phyloP scores from a whole-genome alignment of 176 grass and related monocot genomes.

The Alopecurus myosuroides region DNA sequence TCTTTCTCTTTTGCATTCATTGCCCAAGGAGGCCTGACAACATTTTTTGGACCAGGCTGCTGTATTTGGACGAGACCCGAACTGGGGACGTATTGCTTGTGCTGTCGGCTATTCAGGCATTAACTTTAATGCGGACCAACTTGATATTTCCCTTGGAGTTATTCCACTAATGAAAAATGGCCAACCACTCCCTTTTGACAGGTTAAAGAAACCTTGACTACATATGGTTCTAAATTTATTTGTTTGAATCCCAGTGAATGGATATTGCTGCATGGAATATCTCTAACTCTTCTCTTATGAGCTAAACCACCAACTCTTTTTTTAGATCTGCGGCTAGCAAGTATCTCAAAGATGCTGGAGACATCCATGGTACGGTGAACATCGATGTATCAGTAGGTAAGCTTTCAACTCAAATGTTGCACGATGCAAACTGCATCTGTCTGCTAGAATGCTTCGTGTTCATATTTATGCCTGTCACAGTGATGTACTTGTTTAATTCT shows the following conservation, averaged over 20 bases:
- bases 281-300: not conserved
- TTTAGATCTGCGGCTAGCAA: slow-evolving; percentile 64
- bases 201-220: slow-evolving; percentile 46
- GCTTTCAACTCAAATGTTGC: slow-evolving; percentile 14
- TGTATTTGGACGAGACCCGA: slow-evolving; percentile 93
- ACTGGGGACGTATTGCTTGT: slow-evolving; percentile 97
- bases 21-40: not conserved
- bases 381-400: slow-evolving; percentile 88
- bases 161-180: slow-evolving; percentile 89
- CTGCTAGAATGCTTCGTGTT: not conserved
- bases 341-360: slow-evolving; percentile 86
- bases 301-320: slow-evolving; percentile 9
- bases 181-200: slow-evolving; percentile 89
- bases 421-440: not conserved
- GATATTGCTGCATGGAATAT: not conserved
- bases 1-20: slow-evolving; percentile 5
- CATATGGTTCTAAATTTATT: slow-evolving; percentile 10
- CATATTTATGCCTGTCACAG: not conserved
- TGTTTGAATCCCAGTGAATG: not conserved
- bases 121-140: slow-evolving; percentile 55
- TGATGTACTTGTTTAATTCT: not conserved
- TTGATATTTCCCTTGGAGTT: slow-evolving; percentile 86
- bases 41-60: slow-evolving; percentile 61
- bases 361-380: slow-evolving; percentile 75
- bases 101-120: slow-evolving; percentile 88